Percentiles rank a stretch among this genome's conserved stretches.
These are phyloP conservation scores for Fomitopsis serialis DNA, from an alignment of 768 basidiomycete species.

Conservation along the genomic window DNA sequence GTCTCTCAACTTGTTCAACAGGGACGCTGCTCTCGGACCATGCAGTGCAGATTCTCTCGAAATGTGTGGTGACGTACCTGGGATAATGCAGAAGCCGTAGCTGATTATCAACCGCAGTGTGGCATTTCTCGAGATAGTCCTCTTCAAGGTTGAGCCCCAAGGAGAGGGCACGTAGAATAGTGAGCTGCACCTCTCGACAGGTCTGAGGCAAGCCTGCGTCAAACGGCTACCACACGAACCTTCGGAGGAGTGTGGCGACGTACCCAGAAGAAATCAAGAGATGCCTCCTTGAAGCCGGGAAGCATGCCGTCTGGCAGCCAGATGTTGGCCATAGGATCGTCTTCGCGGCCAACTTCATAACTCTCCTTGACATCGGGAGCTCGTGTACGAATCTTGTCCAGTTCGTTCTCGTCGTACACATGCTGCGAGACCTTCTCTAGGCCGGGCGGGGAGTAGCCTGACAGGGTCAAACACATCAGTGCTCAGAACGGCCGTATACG, in stretches of 20 bases:
- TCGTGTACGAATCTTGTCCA: slow-evolving; percentile 24
- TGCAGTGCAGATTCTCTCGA: not conserved
- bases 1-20: slow-evolving; percentile 25
- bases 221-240: not conserved
- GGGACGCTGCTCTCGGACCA: slow-evolving; percentile 22
- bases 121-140: slow-evolving; percentile 39
- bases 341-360: slow-evolving; percentile 49
- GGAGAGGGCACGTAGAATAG: slow-evolving; percentile 44
- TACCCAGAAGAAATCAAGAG: slow-evolving; percentile 44
- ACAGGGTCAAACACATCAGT: not conserved
- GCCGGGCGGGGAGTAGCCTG: slow-evolving; percentile 29
- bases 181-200: slow-evolving; percentile 37
- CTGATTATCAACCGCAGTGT: slow-evolving; percentile 44
- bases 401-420: slow-evolving; percentile 27
- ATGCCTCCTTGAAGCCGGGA: slow-evolving; percentile 48
- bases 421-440: slow-evolving; percentile 26
- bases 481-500: not conserved
- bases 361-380: slow-evolving; percentile 44
- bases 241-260: not conserved
- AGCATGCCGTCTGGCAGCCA: slow-evolving; percentile 50
- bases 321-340: slow-evolving; percentile 44
- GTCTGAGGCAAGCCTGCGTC: slow-evolving; percentile 24
- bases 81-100: slow-evolving; percentile 55
- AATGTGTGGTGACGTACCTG: slow-evolving; percentile 12
- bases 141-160: slow-evolving; percentile 39